These are phyloP conservation scores for Fusarium avenaceum DNA, from an alignment of 2,329 filamentous ascomycete species.

Conservation along the genomic window DNA sequence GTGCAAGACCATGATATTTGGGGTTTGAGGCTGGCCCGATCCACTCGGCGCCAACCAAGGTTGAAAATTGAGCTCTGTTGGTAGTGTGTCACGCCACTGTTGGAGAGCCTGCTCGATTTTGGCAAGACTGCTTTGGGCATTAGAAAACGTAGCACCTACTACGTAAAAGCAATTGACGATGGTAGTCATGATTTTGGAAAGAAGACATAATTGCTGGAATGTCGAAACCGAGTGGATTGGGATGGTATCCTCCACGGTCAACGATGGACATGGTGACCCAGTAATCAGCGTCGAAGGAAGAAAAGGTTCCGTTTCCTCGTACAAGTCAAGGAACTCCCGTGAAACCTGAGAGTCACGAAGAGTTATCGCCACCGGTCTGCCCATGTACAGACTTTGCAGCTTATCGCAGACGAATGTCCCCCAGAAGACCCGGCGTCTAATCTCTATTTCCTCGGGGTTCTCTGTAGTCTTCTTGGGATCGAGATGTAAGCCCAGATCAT, in stretches of 20 bases:
- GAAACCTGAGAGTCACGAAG: slow-evolving; percentile 10
- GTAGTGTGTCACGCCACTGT: slow-evolving; percentile 6
- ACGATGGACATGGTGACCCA: fast-evolving
- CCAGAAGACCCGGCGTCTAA: slow-evolving; percentile 14
- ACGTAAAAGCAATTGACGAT: slow-evolving; percentile 26
- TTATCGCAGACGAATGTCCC: slow-evolving; percentile 60
- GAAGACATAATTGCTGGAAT: slow-evolving; percentile 18
- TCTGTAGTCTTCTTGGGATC: slow-evolving; percentile 10
- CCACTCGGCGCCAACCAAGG: background rate
- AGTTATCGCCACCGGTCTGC: slow-evolving; percentile 17
- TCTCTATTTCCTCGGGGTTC: slow-evolving; percentile 13
- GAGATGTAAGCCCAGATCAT: slow-evolving; percentile 12
- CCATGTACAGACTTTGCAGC: slow-evolving; percentile 12
- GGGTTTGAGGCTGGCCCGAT: background rate
- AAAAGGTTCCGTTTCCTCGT: slow-evolving; percentile 24
- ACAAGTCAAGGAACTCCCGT: slow-evolving; percentile 13
- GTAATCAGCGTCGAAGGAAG: background rate
- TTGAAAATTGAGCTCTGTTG: slow-evolving; percentile 5
- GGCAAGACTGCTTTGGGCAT: slow-evolving; percentile 1
- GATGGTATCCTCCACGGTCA: background rate
- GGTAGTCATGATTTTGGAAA: slow-evolving; percentile 20
- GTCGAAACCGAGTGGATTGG: slow-evolving; percentile 18
- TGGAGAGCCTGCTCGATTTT: slow-evolving; percentile 15
- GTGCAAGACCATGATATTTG: slow-evolving; percentile 18
- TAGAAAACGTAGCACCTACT: slow-evolving; percentile 14